These are phyloP conservation scores for Colletotrichum cereale DNA, from an alignment of 2,329 filamentous ascomycete genomes.

Conservation along the genomic window DNA sequence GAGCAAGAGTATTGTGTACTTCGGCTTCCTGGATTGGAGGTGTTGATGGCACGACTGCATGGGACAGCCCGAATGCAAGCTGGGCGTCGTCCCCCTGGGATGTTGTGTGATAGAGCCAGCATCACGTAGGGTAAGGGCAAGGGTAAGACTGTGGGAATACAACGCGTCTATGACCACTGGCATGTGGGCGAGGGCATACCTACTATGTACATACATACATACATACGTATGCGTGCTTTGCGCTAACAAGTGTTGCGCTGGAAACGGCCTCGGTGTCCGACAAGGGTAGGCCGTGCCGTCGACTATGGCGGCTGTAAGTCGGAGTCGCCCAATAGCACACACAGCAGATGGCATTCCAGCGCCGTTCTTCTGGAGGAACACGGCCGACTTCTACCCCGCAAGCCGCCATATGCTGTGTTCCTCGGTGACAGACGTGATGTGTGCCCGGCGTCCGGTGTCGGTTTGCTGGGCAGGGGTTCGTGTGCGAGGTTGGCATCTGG, in stretches of 20 bases:
- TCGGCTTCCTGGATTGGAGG: not conserved
- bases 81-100: not conserved
- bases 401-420: constrained; percentile 5
- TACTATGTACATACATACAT: too few species aligned
- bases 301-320: not conserved
- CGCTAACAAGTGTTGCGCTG: not conserved
- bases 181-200: not conserved
- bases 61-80: not conserved
- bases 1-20: constrained; percentile 14
- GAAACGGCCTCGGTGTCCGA: not conserved
- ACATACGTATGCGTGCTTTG: not conserved
- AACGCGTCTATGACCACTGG: not conserved
- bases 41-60: not conserved
- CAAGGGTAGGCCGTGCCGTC: constrained; percentile 5
- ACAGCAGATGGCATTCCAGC: not conserved
- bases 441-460: not conserved
- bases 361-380: constrained; percentile 9
- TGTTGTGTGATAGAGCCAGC: constrained; percentile 8
- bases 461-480: not conserved
- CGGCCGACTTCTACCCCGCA: not conserved
- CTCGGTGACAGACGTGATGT: not conserved
- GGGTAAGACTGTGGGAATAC: not conserved
- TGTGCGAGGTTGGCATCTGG: not conserved
- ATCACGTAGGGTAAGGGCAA: not conserved
- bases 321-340: not conserved